Base-by-base conservation (phyloP, 1,139 yeast species). In the Wickerhamomyces sp. region DNA sequence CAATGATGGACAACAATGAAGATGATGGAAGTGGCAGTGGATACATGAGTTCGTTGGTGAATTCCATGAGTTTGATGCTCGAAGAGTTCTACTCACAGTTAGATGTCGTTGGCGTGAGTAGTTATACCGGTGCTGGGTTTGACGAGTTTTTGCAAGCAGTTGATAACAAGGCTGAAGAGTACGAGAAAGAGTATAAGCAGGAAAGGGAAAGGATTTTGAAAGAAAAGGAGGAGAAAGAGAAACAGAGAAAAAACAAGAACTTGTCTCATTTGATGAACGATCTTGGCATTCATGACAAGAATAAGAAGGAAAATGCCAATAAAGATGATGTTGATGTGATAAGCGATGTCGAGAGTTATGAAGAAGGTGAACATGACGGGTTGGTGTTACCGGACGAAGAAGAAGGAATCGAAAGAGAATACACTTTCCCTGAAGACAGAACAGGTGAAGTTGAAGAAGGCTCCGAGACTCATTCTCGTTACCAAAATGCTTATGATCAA, bases 51-150 rank as follows among this genome's bases (percentile, higher is more conserved):
- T 86, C 96, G 2, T 67, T 93, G 35, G 85, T 93, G 44, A 89
- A 89, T 60, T 87, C 96, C 3, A 85, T 93, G 95, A 84, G 95
- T 17, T 69, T 93, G 48, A 88, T 93, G 89, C 67, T 93, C 45
- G 99, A 93, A 57, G 98, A 93, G 55, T 93, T 93, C 54, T 93
- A 93, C 59, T 82, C 94, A 1, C 93, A 89, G 42, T 64, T 93
- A 46, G 98, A 91, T 55, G 86, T 88, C 38, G 96, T 86, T 28
- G 82, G 89, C 12, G 95, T 88, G 12, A 85, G 96, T 35, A 78
- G 97, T 23, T 82, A 78, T 53, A 89, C 97, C 0, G 98, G 98
- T 13, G 81, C 72, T 4, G 99, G 99, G 0, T 85, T 93, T 56
- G 96, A 88, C 54, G 96, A 87, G 23, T 91, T 93, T 54, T 57